Percentiles rank a stretch among this genome's conserved stretches.
Evolutionary conservation across 768 basidiomycete species (phyloP).

Genomic region (Saitozyma podzolica): DNA sequence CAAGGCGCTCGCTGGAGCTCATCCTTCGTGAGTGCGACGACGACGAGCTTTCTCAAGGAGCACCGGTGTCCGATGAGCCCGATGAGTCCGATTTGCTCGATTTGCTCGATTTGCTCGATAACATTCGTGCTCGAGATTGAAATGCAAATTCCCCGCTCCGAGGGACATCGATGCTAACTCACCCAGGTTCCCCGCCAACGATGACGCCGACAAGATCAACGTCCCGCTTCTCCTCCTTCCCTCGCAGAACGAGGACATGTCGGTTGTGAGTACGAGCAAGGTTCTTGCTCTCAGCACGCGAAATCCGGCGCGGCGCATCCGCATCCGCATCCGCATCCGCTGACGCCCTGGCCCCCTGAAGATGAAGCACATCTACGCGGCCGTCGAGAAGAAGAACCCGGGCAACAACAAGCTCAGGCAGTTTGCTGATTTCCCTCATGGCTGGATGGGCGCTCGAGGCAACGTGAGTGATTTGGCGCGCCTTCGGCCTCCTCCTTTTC

Average conservation of each 20-base stretch:
- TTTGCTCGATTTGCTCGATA: no score
- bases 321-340: not conserved
- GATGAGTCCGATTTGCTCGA: no score
- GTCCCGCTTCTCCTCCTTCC: conserved; percentile 63
- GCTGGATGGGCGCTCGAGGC: conserved; percentile 41
- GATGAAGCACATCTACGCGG: conserved; percentile 36
- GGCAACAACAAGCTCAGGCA: conserved; percentile 39
- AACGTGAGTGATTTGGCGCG: conserved; percentile 30
- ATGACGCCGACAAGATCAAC: conserved; percentile 59
- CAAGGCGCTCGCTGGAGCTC: conserved; percentile 45
- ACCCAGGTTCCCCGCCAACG: conserved; percentile 38
- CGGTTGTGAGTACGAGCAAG: conserved; percentile 56
- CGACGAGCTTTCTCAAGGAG: no score
- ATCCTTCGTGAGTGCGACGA: conserved; percentile 61
- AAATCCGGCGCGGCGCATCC: not conserved
- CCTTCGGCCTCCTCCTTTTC: no score
- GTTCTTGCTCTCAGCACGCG: not conserved
- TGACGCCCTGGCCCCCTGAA: conserved; percentile 5
- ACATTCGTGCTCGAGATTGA: no score
- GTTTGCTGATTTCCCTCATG: conserved; percentile 34
- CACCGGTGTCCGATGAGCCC: no score
- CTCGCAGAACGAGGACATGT: conserved; percentile 62
- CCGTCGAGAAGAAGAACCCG: conserved; percentile 31
- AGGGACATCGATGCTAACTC: conserved; percentile 52
- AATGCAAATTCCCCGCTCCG: no score